Evolutionary conservation across 768 basidiomycete species (phyloP), one percentile per base, ranked within the genome.

Genomic region (Floccularia luteovirens): DNA sequence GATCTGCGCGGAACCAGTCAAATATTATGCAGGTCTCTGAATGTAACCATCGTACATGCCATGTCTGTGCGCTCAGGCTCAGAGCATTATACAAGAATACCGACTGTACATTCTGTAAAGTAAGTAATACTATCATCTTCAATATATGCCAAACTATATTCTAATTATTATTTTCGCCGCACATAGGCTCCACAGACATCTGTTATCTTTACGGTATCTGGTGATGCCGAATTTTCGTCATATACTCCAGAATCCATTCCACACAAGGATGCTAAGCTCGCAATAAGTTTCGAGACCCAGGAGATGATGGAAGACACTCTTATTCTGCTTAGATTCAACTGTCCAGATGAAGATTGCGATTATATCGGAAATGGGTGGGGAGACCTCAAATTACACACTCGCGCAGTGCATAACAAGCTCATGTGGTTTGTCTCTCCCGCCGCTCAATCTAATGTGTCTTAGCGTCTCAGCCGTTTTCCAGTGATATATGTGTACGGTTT

Each of bases 101-200:
- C 30, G 88, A 92, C 11, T 98, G 94, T 55, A 90, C 94, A 1
- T 96, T 96, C 58, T 99, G 94, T 73, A 98, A 98, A 76, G 90
- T 84, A 38, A 8, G 73, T 59, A 11, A 23, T 28, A 10, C 5
- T 40, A 11, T 14, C 24, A 37, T 96, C 58, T 97, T 92, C 73
- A 97, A 97, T 76, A 89, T 84, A 37, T 7, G 73, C 58, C 12
- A 21, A 27, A 4, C 5, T 41, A 45, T 38, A 19, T 21, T 11
- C 8, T 36, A 16, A 4, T 16, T 19, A 35, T 33, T 24, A 23
- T 38, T 38, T 34, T 4, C 47, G n/a, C n/a, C n/a, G n/a, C n/a
- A n/a, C n/a, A n/a, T n/a, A 90, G 88, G 80, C 82, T 52, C 75
- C 80, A 3, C 87, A 90, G 65, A 63, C 67, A 1, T 69, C 71